A percentile compares a stretch with the other conserved stretches of the same genome.
These are phyloP conservation scores for Mucor sp. DNA, from an alignment of 371 early-diverging fungal genomes.

Conservation along the genomic window DNA sequence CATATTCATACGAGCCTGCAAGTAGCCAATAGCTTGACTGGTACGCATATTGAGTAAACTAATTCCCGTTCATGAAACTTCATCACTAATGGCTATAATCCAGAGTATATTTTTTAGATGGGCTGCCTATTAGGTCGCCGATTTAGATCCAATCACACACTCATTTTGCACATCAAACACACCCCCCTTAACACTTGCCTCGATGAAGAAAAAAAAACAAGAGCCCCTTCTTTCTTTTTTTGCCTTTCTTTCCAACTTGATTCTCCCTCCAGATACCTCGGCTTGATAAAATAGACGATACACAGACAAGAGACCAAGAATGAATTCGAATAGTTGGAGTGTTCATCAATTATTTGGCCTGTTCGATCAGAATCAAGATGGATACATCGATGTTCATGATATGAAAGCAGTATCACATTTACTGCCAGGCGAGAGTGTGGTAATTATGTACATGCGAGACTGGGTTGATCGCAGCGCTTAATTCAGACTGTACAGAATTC, in stretches of 20 bases:
- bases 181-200: background rate
- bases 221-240: background rate
- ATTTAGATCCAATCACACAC: background rate
- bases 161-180: background rate
- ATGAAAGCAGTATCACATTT: constrained; percentile 34
- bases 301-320: background rate
- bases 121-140: background rate
- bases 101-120: background rate
- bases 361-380: constrained; percentile 63
- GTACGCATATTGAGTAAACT: background rate
- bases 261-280: background rate
- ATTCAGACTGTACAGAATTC: background rate
- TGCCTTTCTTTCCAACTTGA: background rate
- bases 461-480: background rate
- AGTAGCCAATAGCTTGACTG: background rate
- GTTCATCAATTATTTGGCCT: constrained; percentile 56
- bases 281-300: background rate
- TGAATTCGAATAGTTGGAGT: constrained; percentile 36
- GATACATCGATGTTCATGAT: constrained; percentile 58
- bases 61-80: background rate
- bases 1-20: background rate
- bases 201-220: background rate
- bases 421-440: background rate
- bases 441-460: background rate
- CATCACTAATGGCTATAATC: background rate